Conservation (phyloP, 2,329 filamentous ascomycete species). For the Fusarium armeniacum region DNA sequence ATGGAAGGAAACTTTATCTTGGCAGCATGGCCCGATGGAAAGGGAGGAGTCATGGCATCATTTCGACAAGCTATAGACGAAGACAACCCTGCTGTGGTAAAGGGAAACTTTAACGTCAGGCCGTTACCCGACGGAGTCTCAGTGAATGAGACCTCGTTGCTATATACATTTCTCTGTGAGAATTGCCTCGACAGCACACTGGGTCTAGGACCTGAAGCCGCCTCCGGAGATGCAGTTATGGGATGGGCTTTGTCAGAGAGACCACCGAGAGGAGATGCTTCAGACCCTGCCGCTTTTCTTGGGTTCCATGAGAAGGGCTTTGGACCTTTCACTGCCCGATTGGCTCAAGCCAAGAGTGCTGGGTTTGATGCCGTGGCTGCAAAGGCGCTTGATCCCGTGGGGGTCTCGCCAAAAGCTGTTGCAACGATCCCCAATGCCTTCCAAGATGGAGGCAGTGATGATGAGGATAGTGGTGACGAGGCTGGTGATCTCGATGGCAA, state of each 20-base stretch:
- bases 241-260: conserved; percentile 10
- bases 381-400: conserved; percentile 4
- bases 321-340: background rate
- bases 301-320: conserved; percentile 16
- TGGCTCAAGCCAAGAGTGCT: conserved; percentile 1
- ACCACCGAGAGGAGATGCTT: background rate
- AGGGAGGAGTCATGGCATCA: conserved; percentile 22
- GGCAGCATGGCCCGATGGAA: conserved; percentile 13
- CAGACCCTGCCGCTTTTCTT: conserved; percentile 7
- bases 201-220: background rate
- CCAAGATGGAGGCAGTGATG: background rate
- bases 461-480: conserved; percentile 11
- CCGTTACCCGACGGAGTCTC: conserved; percentile 17
- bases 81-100: conserved; percentile 3
- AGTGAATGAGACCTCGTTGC: background rate
- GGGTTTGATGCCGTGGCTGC: conserved; percentile 5
- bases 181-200: conserved; percentile 14
- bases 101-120: conserved; percentile 15
- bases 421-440: conserved; percentile 6
- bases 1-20: conserved; percentile 28
- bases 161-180: conserved; percentile 24
- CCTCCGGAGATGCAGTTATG: conserved; percentile 16
- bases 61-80: conserved; percentile 25
- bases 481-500: background rate
- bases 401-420: conserved; percentile 10